Evolutionary conservation across 2,329 filamentous ascomycete genomes (phyloP).

Genomic region (Zelopaecilomyces penicillatus): DNA sequence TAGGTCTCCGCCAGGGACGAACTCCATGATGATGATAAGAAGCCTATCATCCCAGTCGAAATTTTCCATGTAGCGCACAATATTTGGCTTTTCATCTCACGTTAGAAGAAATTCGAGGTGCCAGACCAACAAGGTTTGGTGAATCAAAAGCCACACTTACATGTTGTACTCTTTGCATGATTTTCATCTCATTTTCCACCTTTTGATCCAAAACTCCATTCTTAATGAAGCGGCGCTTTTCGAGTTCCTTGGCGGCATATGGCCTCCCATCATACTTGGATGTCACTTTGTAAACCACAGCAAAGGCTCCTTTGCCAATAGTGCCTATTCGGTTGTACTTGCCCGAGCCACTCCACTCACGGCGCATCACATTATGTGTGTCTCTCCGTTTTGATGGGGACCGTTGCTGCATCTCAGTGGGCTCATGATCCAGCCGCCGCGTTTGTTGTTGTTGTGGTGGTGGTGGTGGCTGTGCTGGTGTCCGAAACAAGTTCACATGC

Average conservation of each 20-base stretch:
- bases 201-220: slow-evolving; percentile 84
- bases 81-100: slow-evolving; percentile 55
- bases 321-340: slow-evolving; percentile 75
- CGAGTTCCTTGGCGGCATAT: slow-evolving; percentile 88
- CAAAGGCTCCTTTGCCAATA: slow-evolving; percentile 91
- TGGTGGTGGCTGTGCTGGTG: slow-evolving; percentile 10
- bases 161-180: slow-evolving; percentile 81
- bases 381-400: slow-evolving; percentile 18
- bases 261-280: slow-evolving; percentile 74
- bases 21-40: slow-evolving; percentile 98
- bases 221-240: slow-evolving; percentile 89
- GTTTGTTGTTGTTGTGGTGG: neutral
- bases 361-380: slow-evolving; percentile 28
- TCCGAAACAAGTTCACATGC: slow-evolving; percentile 31
- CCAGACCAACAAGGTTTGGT: slow-evolving; percentile 6
- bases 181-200: slow-evolving; percentile 93
- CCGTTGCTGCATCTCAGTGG: slow-evolving; percentile 4
- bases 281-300: slow-evolving; percentile 84
- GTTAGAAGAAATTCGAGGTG: neutral
- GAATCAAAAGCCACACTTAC: slow-evolving; percentile 40
- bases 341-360: slow-evolving; percentile 73
- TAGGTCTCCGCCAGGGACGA: slow-evolving; percentile 72
- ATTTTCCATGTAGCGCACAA: slow-evolving; percentile 86
- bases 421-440: slow-evolving; percentile 2
- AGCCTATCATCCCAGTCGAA: slow-evolving; percentile 72